A percentile compares a stretch with the other conserved stretches of the same genome.
Conservation (phyloP, 306 rosid genomes). For the Biancaea sappan region DNA sequence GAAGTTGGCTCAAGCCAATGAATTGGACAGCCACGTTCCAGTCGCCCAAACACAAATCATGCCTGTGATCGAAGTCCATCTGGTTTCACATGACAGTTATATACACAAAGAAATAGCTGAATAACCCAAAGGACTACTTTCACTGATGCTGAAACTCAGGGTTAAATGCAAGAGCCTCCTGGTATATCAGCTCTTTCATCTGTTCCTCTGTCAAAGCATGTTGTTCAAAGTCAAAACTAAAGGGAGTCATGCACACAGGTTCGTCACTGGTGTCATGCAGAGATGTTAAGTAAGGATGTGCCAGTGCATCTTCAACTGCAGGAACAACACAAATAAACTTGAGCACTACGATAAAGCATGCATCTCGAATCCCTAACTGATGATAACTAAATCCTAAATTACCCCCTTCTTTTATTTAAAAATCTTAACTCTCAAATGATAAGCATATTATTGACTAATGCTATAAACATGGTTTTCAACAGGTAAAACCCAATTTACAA, state of each 20-base stretch:
- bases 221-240: constrained; percentile 97
- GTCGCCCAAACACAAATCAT: constrained; percentile 30
- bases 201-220: constrained; percentile 93
- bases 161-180: constrained; percentile 96
- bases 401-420: no score
- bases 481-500: no score
- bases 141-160: constrained; percentile 72
- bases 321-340: constrained; percentile 16
- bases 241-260: constrained; percentile 94
- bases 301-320: constrained; percentile 89
- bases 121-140: constrained; percentile 39
- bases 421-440: no score
- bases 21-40: constrained; percentile 35
- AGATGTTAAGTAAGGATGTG: constrained; percentile 92
- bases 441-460: no score
- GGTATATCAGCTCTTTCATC: constrained; percentile 89
- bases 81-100: constrained; percentile 59
- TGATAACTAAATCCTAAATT: no score
- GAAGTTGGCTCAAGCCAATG: constrained; percentile 42
- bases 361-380: not conserved
- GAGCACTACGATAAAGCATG: not conserved
- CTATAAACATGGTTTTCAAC: no score
- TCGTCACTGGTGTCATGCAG: constrained; percentile 97
- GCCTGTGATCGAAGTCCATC: constrained; percentile 49
- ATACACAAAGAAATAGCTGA: constrained; percentile 55